These are phyloP conservation scores for Mortierella hygrophila DNA, from an alignment of 192 early-diverging fungal species.

Conservation along the genomic window DNA sequence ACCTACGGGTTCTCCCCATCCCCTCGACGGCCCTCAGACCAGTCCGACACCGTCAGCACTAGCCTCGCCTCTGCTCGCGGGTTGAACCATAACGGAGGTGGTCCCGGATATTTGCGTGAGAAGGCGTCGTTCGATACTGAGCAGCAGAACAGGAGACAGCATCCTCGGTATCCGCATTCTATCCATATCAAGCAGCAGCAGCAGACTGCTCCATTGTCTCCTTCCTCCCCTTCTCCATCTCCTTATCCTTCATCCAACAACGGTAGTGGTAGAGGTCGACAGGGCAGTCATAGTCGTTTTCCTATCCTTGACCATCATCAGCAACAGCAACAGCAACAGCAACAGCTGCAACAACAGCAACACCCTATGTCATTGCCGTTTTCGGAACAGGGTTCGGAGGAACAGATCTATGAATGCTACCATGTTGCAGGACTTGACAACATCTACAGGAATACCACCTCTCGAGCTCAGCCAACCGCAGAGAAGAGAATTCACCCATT, in stretches of 20 bases:
- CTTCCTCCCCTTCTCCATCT: neutral
- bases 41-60: neutral
- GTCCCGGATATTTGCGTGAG: neutral
- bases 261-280: neutral
- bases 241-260: neutral
- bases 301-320: neutral
- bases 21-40: neutral
- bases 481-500: neutral
- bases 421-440: constrained; percentile 2
- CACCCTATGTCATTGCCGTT: neutral
- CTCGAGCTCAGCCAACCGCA: neutral
- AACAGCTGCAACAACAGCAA: neutral
- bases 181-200: neutral
- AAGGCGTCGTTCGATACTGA: neutral
- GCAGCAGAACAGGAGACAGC: neutral
- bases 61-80: neutral
- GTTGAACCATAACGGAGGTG: neutral
- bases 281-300: constrained; percentile 8
- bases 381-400: neutral
- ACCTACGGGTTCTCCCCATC: neutral
- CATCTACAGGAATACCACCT: neutral
- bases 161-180: neutral
- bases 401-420: constrained; percentile 14
- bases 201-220: neutral
- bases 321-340: constrained; percentile 1